A percentile compares a stretch with the other conserved stretches of the same genome.
Evolutionary conservation across 2,329 filamentous ascomycete species (phyloP).

Genomic region (Juglanconis sp.): DNA sequence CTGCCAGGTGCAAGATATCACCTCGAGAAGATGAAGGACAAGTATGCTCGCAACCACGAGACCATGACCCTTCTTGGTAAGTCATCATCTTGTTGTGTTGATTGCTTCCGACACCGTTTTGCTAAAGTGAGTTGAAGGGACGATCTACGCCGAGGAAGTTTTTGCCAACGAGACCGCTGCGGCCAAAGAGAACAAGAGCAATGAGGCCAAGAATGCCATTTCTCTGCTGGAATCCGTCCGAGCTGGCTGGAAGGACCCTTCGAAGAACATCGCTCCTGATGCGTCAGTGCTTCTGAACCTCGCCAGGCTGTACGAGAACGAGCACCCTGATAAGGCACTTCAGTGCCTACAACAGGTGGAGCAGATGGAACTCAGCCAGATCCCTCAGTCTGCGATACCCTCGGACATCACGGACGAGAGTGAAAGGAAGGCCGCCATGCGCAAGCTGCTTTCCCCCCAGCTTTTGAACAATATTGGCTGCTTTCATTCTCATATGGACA

Average conservation of each 20-base stretch:
- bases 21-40: conserved; percentile 87
- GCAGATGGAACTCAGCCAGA: conserved; percentile 78
- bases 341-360: conserved; percentile 91
- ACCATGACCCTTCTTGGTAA: conserved; percentile 79
- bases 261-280: conserved; percentile 78
- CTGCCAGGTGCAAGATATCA: conserved; percentile 88
- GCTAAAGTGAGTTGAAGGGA: conserved; percentile 40
- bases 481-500: conserved; percentile 87
- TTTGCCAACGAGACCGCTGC: conserved; percentile 72
- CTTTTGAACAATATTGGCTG: conserved; percentile 96
- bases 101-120: background rate
- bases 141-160: conserved; percentile 90
- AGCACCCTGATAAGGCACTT: conserved; percentile 84
- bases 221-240: conserved; percentile 78
- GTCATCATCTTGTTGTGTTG: background rate
- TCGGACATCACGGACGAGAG: conserved; percentile 58
- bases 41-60: conserved; percentile 73
- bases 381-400: conserved; percentile 67
- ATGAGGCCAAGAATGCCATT: conserved; percentile 83
- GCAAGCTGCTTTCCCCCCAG: conserved; percentile 81
- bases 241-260: conserved; percentile 86
- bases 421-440: conserved; percentile 58
- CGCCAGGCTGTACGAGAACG: conserved; percentile 82
- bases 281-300: conserved; percentile 87
- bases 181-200: conserved; percentile 80